Percentiles rank a stretch among this genome's conserved stretches.
These are phyloP conservation scores for Lactarius sanguifluus DNA, from an alignment of 768 basidiomycete genomes.

Conservation along the genomic window DNA sequence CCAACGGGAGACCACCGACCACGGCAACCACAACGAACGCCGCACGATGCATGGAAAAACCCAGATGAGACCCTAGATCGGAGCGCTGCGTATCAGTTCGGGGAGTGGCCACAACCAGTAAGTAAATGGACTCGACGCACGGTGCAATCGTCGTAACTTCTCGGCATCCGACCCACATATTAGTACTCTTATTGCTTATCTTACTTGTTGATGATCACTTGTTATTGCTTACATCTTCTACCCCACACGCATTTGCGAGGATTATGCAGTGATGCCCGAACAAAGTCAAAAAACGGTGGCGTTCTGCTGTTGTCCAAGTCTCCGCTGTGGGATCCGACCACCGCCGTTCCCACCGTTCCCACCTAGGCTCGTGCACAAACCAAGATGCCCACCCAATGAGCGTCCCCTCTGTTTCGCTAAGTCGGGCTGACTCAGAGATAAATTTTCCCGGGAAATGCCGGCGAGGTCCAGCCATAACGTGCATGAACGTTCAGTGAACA, in stretches of 20 bases:
- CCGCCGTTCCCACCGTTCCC: background rate
- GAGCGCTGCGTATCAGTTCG: slow-evolving; percentile 18
- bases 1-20: background rate
- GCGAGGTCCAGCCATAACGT: too few species aligned
- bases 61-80: slow-evolving; percentile 15
- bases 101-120: slow-evolving; percentile 18
- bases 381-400: background rate
- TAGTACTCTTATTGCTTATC: slow-evolving; percentile 1
- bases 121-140: slow-evolving; percentile 6
- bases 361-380: background rate
- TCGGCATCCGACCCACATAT: background rate
- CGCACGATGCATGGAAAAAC: slow-evolving; percentile 22
- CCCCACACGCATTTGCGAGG: background rate
- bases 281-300: background rate
- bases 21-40: background rate
- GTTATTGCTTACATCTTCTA: slow-evolving; percentile 5
- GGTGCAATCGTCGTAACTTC: slow-evolving; percentile 9
- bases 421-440: background rate
- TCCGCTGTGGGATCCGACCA: background rate
- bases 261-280: background rate
- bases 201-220: background rate
- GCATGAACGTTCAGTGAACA: too few species aligned
- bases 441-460: background rate
- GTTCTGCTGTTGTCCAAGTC: background rate
- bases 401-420: background rate